These are phyloP conservation scores for Candida boidinii DNA, from an alignment of 805 yeast species.

Conservation along the genomic window DNA sequence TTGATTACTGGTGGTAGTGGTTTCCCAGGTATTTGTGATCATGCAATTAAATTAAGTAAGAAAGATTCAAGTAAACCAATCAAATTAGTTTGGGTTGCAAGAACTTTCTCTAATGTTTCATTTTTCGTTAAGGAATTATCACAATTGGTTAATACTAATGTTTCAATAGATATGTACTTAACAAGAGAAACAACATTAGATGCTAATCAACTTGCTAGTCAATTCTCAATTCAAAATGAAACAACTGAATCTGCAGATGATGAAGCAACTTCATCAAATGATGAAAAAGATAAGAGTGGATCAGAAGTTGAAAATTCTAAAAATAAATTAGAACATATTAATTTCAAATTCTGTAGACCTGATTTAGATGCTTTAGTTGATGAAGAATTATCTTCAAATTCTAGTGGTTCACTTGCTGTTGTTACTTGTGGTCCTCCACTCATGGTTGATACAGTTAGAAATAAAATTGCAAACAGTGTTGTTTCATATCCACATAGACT, in stretches of 20 bases:
- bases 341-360: slow-evolving; percentile 34
- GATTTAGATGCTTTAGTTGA: slow-evolving; percentile 23
- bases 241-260: background rate
- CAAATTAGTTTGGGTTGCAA: slow-evolving; percentile 53
- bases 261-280: too few relatives aligned
- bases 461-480: slow-evolving; percentile 12
- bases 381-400: slow-evolving; percentile 23
- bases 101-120: slow-evolving; percentile 35
- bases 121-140: slow-evolving; percentile 34
- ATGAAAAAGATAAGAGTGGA: too few relatives aligned
- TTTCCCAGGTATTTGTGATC: slow-evolving; percentile 44
- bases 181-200: slow-evolving; percentile 30
- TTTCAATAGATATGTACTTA: slow-evolving; percentile 26
- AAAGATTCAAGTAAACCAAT: slow-evolving; percentile 16
- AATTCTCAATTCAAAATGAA: slow-evolving; percentile 3
- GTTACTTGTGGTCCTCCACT: slow-evolving; percentile 38
- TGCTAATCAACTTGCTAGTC: too few relatives aligned
- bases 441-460: slow-evolving; percentile 44
- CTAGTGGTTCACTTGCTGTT: slow-evolving; percentile 31
- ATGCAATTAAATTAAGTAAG: slow-evolving; percentile 23
- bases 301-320: too few relatives aligned
- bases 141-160: slow-evolving; percentile 18
- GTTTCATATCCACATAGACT: slow-evolving; percentile 37
- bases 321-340: slow-evolving; percentile 20
- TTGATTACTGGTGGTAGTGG: slow-evolving; percentile 69